Evolutionary conservation across 257 asterid species (phyloP).

Genomic region (Solanum acaule): DNA sequence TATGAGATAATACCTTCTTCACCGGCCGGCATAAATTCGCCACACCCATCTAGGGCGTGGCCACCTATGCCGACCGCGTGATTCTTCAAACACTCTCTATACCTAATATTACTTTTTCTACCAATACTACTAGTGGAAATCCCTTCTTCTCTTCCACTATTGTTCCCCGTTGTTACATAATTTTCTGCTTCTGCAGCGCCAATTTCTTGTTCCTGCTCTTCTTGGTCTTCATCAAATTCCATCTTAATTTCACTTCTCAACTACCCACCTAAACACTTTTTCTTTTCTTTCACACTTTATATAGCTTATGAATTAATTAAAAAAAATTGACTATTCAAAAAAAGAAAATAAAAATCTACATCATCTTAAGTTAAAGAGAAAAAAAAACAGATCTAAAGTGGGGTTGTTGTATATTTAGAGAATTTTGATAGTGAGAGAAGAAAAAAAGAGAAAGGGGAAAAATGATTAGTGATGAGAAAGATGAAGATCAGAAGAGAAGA

Average conservation of each 20-base stretch:
- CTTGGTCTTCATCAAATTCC: conserved; percentile 35
- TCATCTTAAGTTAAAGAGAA: background rate
- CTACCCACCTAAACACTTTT: background rate
- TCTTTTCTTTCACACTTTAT: background rate
- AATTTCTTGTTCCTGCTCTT: background rate
- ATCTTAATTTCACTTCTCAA: background rate
- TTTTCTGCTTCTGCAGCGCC: background rate
- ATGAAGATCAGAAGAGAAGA: conserved; percentile 30
- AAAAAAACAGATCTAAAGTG: background rate
- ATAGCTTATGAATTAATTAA: background rate
- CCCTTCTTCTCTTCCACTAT: background rate
- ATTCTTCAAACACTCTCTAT: conserved; percentile 62
- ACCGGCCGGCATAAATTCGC: conserved; percentile 72
- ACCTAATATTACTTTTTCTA: conserved; percentile 10
- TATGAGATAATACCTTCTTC: conserved; percentile 29
- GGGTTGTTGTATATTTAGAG: background rate
- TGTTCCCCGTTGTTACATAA: background rate
- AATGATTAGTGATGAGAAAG: conserved; percentile 20
- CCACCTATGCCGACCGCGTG: conserved; percentile 76
- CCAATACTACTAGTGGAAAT: background rate
- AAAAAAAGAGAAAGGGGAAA: background rate
- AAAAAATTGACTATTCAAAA: background rate
- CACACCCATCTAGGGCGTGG: conserved; percentile 70
- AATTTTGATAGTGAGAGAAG: background rate
- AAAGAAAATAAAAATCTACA: conserved; percentile 1